phyloP scores from a whole-genome alignment of 768 basidiomycete genomes.

The Coprinopsis strossmayeri region DNA sequence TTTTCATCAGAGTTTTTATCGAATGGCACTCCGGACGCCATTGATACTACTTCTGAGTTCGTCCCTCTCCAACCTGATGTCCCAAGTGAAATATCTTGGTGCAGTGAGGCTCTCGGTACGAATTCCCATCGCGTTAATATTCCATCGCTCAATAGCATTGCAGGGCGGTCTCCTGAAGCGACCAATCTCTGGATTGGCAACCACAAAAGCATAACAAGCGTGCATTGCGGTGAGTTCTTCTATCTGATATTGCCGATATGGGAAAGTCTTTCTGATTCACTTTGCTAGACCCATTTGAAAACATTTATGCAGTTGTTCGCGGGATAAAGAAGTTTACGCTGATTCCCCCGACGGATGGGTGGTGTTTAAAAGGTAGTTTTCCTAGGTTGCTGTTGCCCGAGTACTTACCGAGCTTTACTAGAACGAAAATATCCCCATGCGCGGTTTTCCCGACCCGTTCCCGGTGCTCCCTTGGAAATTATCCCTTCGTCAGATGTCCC shows the following conservation, averaged over 20 bases:
- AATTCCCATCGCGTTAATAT: slow-evolving; percentile 13
- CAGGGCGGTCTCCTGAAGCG: slow-evolving; percentile 64
- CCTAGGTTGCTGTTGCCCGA: neutral
- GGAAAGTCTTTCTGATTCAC: neutral
- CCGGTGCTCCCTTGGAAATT: slow-evolving; percentile 23
- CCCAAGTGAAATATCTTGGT: slow-evolving; percentile 64
- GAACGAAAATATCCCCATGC: slow-evolving; percentile 64
- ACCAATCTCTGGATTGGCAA: slow-evolving; percentile 94
- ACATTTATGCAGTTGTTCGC: slow-evolving; percentile 82
- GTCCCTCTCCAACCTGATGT: slow-evolving; percentile 57
- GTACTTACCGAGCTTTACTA: slow-evolving; percentile 18
- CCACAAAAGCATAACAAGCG: slow-evolving; percentile 66
- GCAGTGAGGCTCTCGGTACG: slow-evolving; percentile 75
- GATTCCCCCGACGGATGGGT: slow-evolving; percentile 84
- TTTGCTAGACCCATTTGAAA: slow-evolving; percentile 78
- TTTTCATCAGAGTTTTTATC: slow-evolving; percentile 43
- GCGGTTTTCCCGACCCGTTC: slow-evolving; percentile 44
- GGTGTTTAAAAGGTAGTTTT: slow-evolving; percentile 66
- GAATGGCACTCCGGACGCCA: slow-evolving; percentile 14
- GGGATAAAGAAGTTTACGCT: slow-evolving; percentile 84
- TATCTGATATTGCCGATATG: too few species aligned
- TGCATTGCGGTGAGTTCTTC: slow-evolving; percentile 81
- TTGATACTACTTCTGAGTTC: slow-evolving; percentile 49
- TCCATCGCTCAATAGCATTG: neutral
- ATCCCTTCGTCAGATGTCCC: slow-evolving; percentile 22